phyloP scores from a whole-genome alignment of 192 early-diverging fungal species.

The Haplosporangium gracile region DNA sequence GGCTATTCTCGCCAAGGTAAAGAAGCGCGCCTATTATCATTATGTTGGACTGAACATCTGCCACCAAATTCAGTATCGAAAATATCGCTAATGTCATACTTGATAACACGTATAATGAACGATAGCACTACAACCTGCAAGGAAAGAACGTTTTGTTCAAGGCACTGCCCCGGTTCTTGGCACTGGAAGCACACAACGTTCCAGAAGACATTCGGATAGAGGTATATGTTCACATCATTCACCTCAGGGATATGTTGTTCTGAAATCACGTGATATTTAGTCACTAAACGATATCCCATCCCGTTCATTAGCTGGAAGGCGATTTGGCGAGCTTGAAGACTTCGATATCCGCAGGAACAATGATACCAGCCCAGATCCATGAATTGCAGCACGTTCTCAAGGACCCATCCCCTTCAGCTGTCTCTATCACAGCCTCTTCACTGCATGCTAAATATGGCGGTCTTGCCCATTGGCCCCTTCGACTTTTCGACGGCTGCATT shows the following conservation, averaged over 20 bases:
- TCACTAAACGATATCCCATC: too few species aligned
- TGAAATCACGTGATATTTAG: too few species aligned
- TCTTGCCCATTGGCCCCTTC: constrained; percentile 30
- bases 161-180: constrained; percentile 33
- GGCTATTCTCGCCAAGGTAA: constrained; percentile 43
- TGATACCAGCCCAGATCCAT: constrained; percentile 26
- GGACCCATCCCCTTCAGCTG: constrained; percentile 20
- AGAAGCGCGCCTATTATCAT: background rate
- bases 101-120: background rate
- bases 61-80: too few species aligned
- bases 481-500: constrained; percentile 32
- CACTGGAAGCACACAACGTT: constrained; percentile 42
- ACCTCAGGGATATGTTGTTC: too few species aligned
- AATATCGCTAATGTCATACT: too few species aligned
- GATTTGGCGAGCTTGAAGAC: constrained; percentile 24
- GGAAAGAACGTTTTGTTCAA: constrained; percentile 39
- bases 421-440: constrained; percentile 23
- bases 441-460: constrained; percentile 40
- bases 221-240: background rate
- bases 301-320: constrained; percentile 29
- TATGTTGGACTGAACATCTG: too few species aligned
- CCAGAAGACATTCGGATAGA: constrained; percentile 45
- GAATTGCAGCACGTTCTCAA: constrained; percentile 28
- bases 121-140: constrained; percentile 40
- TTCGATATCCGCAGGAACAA: background rate